Conservation (phyloP, 306 rosid species). For the Notholithocarpus densiflorus region DNA sequence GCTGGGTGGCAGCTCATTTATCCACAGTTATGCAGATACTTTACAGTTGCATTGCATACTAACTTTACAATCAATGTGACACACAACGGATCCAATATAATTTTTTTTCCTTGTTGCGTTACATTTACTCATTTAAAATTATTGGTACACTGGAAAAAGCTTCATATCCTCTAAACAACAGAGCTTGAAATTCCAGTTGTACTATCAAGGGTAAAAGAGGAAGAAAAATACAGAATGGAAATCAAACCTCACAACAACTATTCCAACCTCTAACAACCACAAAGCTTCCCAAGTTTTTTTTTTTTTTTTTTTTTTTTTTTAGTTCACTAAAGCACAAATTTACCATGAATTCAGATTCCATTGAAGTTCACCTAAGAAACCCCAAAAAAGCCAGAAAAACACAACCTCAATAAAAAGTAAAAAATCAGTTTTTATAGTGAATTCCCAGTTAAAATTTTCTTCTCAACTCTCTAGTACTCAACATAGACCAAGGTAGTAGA, state of each 20-base stretch:
- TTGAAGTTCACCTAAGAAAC: not conserved
- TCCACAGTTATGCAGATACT: not conserved
- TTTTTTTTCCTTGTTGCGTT: not conserved
- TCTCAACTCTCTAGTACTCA: not conserved
- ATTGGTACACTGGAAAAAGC: not conserved
- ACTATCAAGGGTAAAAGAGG: not conserved
- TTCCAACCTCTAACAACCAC: not conserved
- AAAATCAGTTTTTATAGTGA: not conserved
- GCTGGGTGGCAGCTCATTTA: not conserved
- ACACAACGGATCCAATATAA: not conserved
- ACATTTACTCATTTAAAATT: not conserved
- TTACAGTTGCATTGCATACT: not conserved
- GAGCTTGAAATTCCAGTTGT: not conserved
- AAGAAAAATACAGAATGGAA: not conserved
- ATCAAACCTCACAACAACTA: not conserved
- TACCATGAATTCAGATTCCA: not conserved
- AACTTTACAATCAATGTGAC: not conserved
- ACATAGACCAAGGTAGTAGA: not conserved
- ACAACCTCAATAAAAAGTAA: not conserved
- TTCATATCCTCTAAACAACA: not conserved
- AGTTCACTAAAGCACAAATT: not conserved
- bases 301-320: too few relatives aligned
- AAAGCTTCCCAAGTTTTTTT: not conserved
- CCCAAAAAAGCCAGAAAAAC: not conserved
- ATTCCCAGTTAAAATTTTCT: not conserved